Base-by-base conservation (phyloP, 2,329 filamentous ascomycete genomes). In the Dothideomycetes sp. region DNA sequence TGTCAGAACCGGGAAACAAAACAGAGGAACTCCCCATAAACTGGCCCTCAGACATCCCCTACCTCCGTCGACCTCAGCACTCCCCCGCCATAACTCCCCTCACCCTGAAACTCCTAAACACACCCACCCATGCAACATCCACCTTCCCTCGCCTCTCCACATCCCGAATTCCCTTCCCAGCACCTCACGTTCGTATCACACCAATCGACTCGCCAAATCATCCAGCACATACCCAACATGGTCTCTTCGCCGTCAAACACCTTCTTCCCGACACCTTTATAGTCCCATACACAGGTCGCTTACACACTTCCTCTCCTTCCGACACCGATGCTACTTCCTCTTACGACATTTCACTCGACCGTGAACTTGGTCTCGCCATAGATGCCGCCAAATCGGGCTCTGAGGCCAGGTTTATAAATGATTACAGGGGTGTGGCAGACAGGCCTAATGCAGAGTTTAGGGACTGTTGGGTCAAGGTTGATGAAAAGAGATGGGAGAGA, bases 371-470 rank as follows among this genome's bases (percentile, higher is more conserved):
- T 9, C 52, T 73, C 9, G 64, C 64, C 13, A 62, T 73, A 8
- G 70, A 74, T 49, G 69, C 68, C 4, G 61, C 62, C 1, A 54
- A 51, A 2, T 62, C 63, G 47, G 70, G 70, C 19, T 73, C 73
- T 47, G 69, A 73, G 48, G 64, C 66, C 4, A 58, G 70, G 30
- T 73, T 70, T 47, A 64, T 69, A 45, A 74, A 74, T 47, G 70
- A 74, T 51, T 74, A 73, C 51, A 62, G 70, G 41, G 67, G 70
- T 13, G 59, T 73, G 7, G 54, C 59, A 2, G 57, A 58, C 24
- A 41, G 54, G 20, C 57, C 59, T n/a, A 62, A 62, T 47, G 56
- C 58, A 2, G 59, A 62, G 45, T 62, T 61, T 37, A 43, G 56
- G 27, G 59, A 62, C 42, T 55, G 53, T 43, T 60, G 56, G 49